A percentile compares a stretch with the other conserved stretches of the same genome.
Evolutionary conservation across 2,329 filamentous ascomycete genomes (phyloP).

Genomic region (Monilinia vaccinii-corymbosi): DNA sequence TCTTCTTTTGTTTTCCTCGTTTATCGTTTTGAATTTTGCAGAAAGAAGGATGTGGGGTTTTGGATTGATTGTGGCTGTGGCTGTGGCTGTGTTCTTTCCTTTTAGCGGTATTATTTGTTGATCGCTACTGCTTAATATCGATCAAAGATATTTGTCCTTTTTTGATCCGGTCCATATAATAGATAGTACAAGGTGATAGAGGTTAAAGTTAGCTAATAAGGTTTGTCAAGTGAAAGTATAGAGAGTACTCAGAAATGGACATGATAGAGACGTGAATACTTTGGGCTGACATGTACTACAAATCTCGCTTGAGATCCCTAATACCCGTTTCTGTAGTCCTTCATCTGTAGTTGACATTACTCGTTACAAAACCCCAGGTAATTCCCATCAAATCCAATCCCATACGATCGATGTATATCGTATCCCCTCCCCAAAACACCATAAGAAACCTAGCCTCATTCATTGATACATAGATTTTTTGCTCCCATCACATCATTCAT

Average conservation of each 20-base stretch:
- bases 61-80: too few species aligned
- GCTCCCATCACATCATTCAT: background rate
- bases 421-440: background rate
- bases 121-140: background rate
- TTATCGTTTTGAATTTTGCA: background rate
- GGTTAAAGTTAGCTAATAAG: too few species aligned
- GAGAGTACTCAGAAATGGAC: too few species aligned
- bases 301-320: background rate
- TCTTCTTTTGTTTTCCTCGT: background rate
- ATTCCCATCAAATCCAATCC: background rate
- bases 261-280: too few species aligned
- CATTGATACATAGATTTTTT: background rate
- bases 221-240: too few species aligned
- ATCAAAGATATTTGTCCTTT: too few species aligned
- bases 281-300: too few species aligned
- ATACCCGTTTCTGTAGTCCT: background rate
- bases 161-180: too few species aligned
- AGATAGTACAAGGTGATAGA: too few species aligned
- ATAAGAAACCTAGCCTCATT: background rate
- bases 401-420: too few species aligned
- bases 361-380: background rate
- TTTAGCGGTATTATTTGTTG: background rate
- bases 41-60: background rate
- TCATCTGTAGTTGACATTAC: background rate
- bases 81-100: background rate